Conservation (phyloP, 2,329 filamentous ascomycete species). For the Penicillium fuscoglaucum region DNA sequence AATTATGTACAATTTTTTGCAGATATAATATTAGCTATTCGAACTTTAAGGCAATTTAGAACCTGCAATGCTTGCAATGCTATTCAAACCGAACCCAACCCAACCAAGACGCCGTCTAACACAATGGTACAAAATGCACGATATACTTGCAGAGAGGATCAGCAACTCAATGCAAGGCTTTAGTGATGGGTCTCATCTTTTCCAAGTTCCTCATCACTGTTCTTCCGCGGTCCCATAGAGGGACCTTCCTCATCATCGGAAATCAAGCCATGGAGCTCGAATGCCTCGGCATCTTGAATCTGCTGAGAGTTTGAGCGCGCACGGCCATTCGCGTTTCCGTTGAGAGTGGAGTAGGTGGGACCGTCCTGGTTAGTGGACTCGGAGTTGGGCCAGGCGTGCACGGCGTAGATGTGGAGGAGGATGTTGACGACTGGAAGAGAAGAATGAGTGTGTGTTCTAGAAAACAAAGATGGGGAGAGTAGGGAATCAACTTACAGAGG, state of each 20-base stretch:
- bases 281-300: constrained; percentile 82
- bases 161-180: neutral
- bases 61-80: neutral
- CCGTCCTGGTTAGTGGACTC: constrained; percentile 23
- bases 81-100: neutral
- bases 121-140: constrained; percentile 4
- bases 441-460: constrained; percentile 9
- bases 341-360: constrained; percentile 19
- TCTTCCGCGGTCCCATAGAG: constrained; percentile 31
- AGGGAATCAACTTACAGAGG: constrained; percentile 60
- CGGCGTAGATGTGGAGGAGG: constrained; percentile 80
- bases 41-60: neutral
- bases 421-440: constrained; percentile 67
- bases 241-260: constrained; percentile 74
- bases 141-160: neutral
- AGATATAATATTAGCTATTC: neutral
- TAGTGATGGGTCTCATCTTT: constrained; percentile 19
- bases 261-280: constrained; percentile 86
- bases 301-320: constrained; percentile 47
- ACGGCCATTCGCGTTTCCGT: constrained; percentile 46
- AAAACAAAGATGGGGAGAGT: neutral
- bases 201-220: constrained; percentile 33
- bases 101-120: constrained; percentile 7
- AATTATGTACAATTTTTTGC: constrained; percentile 6
- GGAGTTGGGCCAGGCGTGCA: constrained; percentile 53